Evolutionary conservation across 441 rosid genomes (phyloP).

Genomic region (Syzygium malaccense): DNA sequence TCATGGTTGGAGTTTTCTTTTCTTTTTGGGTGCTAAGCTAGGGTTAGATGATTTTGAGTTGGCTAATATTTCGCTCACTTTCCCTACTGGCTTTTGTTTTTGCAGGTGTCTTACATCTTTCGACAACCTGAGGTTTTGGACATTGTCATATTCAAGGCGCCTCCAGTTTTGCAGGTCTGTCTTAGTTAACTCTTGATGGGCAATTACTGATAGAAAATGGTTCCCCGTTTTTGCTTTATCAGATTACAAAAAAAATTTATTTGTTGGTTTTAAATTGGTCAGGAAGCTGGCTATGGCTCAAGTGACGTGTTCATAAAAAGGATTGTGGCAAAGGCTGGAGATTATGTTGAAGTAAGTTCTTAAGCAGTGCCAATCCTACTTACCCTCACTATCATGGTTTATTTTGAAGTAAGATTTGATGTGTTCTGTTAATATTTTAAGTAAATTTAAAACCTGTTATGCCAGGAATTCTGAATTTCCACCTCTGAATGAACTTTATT

Average conservation of each 20-base stretch:
- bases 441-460: neutral
- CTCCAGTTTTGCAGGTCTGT: neutral
- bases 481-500: neutral
- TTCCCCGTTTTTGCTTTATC: neutral
- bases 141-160: neutral
- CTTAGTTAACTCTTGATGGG: neutral
- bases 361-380: neutral
- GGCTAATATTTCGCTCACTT: neutral
- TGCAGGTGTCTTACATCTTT: neutral
- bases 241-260: neutral
- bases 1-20: neutral
- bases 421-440: neutral
- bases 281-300: slow-evolving; percentile 9
- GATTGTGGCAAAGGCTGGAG: slow-evolving; percentile 35
- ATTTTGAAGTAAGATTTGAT: neutral
- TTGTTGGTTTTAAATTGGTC: neutral
- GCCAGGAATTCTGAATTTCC: neutral
- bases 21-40: neutral
- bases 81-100: neutral
- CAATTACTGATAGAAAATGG: neutral
- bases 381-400: neutral
- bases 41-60: neutral
- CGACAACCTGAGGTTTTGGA: neutral
- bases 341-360: slow-evolving; percentile 21
- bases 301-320: slow-evolving; percentile 28